Conservation (phyloP, 2,329 filamentous ascomycete genomes). For the Coniochaeta prunicola region DNA sequence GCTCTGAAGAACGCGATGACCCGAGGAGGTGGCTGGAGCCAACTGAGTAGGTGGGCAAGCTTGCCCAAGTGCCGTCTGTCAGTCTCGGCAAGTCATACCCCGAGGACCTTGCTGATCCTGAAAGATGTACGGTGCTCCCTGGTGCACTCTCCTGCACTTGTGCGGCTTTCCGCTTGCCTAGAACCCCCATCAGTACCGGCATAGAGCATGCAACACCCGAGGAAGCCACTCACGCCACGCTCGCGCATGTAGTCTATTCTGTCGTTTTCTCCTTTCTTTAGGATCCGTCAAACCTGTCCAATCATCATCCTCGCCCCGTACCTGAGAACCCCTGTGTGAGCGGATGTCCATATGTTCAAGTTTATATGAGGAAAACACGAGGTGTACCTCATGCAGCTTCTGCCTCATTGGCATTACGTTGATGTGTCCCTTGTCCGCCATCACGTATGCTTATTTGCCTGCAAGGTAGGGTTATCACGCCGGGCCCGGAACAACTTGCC, state of each 20-base stretch:
- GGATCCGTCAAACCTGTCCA: slow-evolving; percentile 38
- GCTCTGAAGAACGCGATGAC: background rate
- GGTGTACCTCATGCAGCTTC: background rate
- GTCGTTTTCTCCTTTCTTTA: slow-evolving; percentile 29
- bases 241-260: slow-evolving; percentile 38
- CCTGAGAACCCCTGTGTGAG: slow-evolving; percentile 19
- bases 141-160: background rate
- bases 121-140: background rate
- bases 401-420: background rate
- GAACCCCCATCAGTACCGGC: slow-evolving; percentile 6
- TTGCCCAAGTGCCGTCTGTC: background rate
- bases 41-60: background rate
- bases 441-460: background rate
- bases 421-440: background rate
- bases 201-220: slow-evolving; percentile 20
- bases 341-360: slow-evolving; percentile 9
- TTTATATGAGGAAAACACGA: slow-evolving; percentile 24
- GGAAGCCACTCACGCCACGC: slow-evolving; percentile 31
- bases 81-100: background rate
- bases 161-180: background rate
- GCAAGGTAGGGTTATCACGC: background rate
- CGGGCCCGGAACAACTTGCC: background rate
- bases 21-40: background rate
- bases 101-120: background rate
- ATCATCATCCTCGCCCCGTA: slow-evolving; percentile 30